Evolutionary conservation across 1,284 basidiomycete species (phyloP).

Genomic region (Trichosporon sp.): DNA sequence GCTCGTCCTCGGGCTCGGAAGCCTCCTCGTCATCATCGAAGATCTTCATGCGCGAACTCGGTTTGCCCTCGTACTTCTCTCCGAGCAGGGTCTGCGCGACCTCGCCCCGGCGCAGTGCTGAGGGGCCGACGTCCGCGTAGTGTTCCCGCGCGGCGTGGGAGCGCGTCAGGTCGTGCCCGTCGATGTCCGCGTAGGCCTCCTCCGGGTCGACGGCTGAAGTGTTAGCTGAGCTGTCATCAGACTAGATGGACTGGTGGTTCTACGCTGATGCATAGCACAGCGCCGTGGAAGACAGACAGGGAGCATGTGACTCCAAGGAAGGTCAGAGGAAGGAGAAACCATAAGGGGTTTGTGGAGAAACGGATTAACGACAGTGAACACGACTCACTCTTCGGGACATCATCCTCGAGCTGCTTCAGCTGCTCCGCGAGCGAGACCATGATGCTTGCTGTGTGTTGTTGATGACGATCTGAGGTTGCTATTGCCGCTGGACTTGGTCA

Average conservation of each 20-base stretch:
- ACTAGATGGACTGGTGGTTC: background rate
- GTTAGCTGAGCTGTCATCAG: background rate
- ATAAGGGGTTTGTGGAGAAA: background rate
- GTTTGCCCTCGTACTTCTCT: constrained; percentile 66
- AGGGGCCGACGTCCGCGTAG: constrained; percentile 78
- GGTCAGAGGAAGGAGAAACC: background rate
- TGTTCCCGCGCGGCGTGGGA: constrained; percentile 57
- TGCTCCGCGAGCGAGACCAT: constrained; percentile 65
- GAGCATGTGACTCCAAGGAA: background rate
- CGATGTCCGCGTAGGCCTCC: constrained; percentile 54
- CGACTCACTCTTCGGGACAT: constrained; percentile 30
- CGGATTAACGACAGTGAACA: background rate
- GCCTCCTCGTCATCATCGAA: constrained; percentile 53
- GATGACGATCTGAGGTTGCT: background rate
- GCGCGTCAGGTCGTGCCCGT: constrained; percentile 26
- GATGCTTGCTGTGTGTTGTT: background rate
- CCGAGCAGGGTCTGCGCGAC: constrained; percentile 53
- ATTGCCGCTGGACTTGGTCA: background rate
- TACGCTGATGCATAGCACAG: too few species aligned
- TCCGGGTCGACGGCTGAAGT: constrained; percentile 62
- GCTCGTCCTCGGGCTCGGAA: constrained; percentile 55
- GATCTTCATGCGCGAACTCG: constrained; percentile 61
- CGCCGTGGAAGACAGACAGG: background rate
- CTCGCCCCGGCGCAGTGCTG: constrained; percentile 61
- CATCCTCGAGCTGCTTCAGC: constrained; percentile 68